Conservation (phyloP, 1,284 basidiomycete species). For the Apiotrichum laibachii region DNA sequence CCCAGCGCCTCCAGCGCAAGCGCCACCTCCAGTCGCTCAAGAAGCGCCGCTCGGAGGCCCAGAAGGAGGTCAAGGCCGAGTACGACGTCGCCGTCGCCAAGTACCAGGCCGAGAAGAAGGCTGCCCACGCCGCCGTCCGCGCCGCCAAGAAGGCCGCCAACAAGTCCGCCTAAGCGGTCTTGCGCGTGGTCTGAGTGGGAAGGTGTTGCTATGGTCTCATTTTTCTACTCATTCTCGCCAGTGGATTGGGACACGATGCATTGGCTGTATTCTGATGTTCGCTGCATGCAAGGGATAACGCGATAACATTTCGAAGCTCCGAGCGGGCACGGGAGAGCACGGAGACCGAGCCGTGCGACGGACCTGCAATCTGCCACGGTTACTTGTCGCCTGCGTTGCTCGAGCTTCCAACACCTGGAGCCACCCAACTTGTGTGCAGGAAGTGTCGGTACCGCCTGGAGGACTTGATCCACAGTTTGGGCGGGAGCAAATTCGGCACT, state of each 20-base stretch:
- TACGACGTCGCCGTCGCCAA: slow-evolving; percentile 86
- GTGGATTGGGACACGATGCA: slow-evolving; percentile 9
- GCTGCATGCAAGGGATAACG: not conserved
- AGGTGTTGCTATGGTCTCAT: slow-evolving; percentile 4
- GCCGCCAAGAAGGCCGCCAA: slow-evolving; percentile 47
- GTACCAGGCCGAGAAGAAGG: slow-evolving; percentile 90
- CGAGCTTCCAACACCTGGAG: not conserved
- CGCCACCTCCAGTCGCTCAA: slow-evolving; percentile 89
- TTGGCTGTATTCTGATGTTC: slow-evolving; percentile 7
- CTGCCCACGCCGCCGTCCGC: slow-evolving; percentile 58
- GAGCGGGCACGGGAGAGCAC: not conserved
- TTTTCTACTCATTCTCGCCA: slow-evolving; percentile 8
- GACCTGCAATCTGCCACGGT: too few species aligned
- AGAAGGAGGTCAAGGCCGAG: slow-evolving; percentile 93
- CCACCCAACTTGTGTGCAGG: not conserved
- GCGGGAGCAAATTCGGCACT: not conserved
- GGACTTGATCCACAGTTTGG: slow-evolving; percentile 2
- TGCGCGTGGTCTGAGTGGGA: slow-evolving; percentile 1
- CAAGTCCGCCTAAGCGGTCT: slow-evolving; percentile 6
- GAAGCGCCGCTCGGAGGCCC: slow-evolving; percentile 80
- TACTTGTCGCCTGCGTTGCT: too few species aligned
- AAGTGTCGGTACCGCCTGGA: not conserved
- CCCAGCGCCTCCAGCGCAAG: slow-evolving; percentile 91
- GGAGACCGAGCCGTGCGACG: too few species aligned
- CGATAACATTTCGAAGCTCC: not conserved